Conservation (phyloP, 257 asterid species). For the Dorcoceras hygrometricum region DNA sequence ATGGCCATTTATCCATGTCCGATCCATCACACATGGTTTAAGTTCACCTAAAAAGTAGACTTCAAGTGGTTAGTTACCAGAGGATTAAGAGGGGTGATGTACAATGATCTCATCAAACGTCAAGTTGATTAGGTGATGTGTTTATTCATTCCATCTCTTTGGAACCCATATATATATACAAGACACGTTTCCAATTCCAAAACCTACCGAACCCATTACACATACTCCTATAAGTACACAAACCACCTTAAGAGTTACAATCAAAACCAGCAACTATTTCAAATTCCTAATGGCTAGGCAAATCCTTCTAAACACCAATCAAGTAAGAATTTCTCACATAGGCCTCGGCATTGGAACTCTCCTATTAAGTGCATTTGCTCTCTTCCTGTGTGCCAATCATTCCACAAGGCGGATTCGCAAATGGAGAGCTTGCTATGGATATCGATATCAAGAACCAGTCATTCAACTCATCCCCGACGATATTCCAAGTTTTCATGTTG, state of each 20-base stretch:
- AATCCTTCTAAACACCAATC: constrained; percentile 29
- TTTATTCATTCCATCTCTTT: neutral
- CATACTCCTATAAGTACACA: neutral
- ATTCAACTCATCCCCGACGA: constrained; percentile 55
- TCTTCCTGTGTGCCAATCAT: constrained; percentile 60
- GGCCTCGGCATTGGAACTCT: constrained; percentile 46
- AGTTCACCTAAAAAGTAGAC: neutral
- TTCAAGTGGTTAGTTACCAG: too few relatives aligned
- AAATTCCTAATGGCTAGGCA: constrained; percentile 46
- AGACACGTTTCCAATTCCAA: neutral
- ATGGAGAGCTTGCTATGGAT: constrained; percentile 57
- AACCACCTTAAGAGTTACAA: neutral
- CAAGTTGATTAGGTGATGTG: too few relatives aligned
- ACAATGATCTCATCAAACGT: too few relatives aligned
- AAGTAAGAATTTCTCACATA: constrained; percentile 28
- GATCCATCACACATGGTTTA: neutral
- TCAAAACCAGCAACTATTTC: too few relatives aligned
- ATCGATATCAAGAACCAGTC: constrained; percentile 52
- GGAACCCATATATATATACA: neutral
- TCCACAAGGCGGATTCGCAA: constrained; percentile 47
- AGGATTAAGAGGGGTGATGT: too few relatives aligned
- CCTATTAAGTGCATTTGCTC: constrained; percentile 49
- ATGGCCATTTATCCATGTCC: neutral
- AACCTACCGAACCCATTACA: neutral
- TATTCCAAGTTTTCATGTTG: constrained; percentile 37